Conservation (phyloP, 2,329 filamentous ascomycete species). For the Alternaria sp. region DNA sequence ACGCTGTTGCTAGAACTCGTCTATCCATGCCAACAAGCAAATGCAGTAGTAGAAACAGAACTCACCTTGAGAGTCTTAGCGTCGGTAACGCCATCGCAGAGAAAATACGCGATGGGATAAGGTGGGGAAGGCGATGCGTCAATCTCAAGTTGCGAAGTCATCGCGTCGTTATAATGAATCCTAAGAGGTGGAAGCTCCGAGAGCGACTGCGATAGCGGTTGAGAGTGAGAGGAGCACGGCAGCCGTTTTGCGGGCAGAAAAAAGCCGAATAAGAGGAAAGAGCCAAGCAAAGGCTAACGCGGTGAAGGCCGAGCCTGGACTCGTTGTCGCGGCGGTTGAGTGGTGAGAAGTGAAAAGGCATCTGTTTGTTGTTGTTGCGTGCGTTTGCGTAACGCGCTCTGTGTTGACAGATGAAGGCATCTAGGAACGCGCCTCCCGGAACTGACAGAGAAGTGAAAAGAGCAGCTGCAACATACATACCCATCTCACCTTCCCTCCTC, state of each 20-base stretch:
- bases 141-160: background rate
- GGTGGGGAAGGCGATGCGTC: background rate
- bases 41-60: background rate
- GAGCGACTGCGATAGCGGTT: background rate
- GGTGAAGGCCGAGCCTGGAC: background rate
- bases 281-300: background rate
- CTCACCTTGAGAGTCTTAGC: background rate
- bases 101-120: slow-evolving; percentile 1
- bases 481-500: background rate
- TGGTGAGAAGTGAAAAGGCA: background rate
- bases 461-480: background rate
- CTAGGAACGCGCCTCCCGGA: background rate
- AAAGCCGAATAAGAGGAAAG: background rate
- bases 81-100: slow-evolving; percentile 4
- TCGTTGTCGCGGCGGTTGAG: background rate
- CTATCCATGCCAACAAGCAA: background rate
- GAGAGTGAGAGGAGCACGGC: background rate
- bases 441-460: background rate
- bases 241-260: background rate
- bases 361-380: background rate
- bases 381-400: background rate
- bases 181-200: background rate
- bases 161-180: background rate
- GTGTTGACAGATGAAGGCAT: background rate
- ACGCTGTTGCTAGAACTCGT: background rate